Percentiles rank a stretch among this genome's conserved stretches.
These are phyloP conservation scores for Aspergillus coremiiformis DNA, from an alignment of 495 filamentous ascomycete species.

Conservation along the genomic window DNA sequence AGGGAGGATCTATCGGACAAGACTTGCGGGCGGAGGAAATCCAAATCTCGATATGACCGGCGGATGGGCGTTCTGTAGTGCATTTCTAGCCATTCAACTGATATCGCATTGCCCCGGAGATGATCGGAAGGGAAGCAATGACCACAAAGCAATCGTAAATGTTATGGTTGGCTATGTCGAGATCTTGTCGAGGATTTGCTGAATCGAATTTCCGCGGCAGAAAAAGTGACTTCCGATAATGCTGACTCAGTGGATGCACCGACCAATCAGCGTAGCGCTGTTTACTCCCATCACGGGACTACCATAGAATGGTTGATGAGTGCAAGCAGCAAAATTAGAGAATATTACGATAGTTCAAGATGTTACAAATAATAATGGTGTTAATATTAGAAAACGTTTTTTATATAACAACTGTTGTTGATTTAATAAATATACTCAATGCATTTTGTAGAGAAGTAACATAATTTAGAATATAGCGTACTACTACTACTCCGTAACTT, in stretches of 20 bases:
- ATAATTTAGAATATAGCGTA: too few species aligned
- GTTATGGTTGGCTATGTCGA: neutral
- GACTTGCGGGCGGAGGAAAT: conserved; percentile 25
- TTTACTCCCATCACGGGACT: too few species aligned
- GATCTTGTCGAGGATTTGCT: neutral
- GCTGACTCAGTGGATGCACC: conserved; percentile 19
- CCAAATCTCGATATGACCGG: conserved; percentile 28
- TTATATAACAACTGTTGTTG: too few species aligned
- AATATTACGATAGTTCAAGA: too few species aligned
- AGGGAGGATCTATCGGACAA: conserved; percentile 21
- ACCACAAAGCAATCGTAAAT: neutral
- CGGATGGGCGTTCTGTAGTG: conserved; percentile 23
- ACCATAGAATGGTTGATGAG: neutral
- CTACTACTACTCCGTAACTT: too few species aligned
- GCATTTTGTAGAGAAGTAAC: too few species aligned
- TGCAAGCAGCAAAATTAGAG: too few species aligned
- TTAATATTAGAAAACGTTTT: too few species aligned
- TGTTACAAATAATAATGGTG: too few species aligned
- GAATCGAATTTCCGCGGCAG: neutral
- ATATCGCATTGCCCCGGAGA: conserved; percentile 14
- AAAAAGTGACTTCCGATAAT: conserved; percentile 1
- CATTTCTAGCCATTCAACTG: conserved; percentile 31
- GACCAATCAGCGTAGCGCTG: conserved; percentile 12
- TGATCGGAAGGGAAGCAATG: neutral
- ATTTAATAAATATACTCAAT: too few species aligned